Evolutionary conservation across 2,329 filamentous ascomycete species (phyloP).

Genomic region (Pseudonectria buxi): DNA sequence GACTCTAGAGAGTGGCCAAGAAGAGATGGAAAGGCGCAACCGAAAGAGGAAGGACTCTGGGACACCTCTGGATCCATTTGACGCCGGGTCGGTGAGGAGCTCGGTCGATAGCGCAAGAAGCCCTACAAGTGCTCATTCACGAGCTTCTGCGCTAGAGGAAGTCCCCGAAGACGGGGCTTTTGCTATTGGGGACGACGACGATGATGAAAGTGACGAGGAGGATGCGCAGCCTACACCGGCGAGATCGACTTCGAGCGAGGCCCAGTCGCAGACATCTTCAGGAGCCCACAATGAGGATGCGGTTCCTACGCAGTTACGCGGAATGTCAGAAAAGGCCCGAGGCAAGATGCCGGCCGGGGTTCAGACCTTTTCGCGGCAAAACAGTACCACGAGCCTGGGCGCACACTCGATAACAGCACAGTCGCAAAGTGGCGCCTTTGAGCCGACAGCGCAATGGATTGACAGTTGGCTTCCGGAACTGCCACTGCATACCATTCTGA

Average conservation of each 20-base stretch:
- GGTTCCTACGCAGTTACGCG: slow-evolving; percentile 73
- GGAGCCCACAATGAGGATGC: slow-evolving; percentile 65
- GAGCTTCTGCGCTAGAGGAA: slow-evolving; percentile 24
- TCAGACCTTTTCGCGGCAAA: slow-evolving; percentile 80
- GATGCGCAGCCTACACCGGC: slow-evolving; percentile 51
- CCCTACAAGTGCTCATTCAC: slow-evolving; percentile 34
- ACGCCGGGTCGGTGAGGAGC: slow-evolving; percentile 45
- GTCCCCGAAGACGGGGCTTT: slow-evolving; percentile 66
- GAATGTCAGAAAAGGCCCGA: slow-evolving; percentile 95
- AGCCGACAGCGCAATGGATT: slow-evolving; percentile 78
- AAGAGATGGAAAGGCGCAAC: slow-evolving; percentile 78
- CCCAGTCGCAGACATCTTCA: slow-evolving; percentile 60
- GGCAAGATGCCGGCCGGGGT: slow-evolving; percentile 89
- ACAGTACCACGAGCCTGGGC: slow-evolving; percentile 75
- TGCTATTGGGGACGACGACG: slow-evolving; percentile 81
- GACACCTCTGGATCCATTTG: slow-evolving; percentile 43
- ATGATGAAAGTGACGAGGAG: slow-evolving; percentile 49
- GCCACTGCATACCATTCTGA: slow-evolving; percentile 79
- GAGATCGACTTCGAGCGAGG: slow-evolving; percentile 57
- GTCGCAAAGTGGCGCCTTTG: slow-evolving; percentile 57
- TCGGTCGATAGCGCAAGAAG: slow-evolving; percentile 65
- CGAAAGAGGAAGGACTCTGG: slow-evolving; percentile 60
- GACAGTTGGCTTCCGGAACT: slow-evolving; percentile 90
- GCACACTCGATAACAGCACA: slow-evolving; percentile 54
- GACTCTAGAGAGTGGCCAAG: slow-evolving; percentile 84